Conservation (phyloP, 2,329 filamentous ascomycete species). For the Fusarium goolgardi region DNA sequence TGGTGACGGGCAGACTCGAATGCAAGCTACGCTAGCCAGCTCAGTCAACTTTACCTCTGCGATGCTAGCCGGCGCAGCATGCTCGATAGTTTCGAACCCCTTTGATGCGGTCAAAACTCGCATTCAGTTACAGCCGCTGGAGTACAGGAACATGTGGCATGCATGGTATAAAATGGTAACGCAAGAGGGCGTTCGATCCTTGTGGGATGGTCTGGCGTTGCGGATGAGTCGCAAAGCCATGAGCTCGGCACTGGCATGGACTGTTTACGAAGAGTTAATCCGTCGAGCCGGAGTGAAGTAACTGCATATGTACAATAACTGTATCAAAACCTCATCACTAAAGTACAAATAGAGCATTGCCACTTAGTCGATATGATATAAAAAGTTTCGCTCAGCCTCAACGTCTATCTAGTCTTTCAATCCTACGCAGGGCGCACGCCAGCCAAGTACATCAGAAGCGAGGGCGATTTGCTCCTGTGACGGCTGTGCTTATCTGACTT, state of each 20-base stretch:
- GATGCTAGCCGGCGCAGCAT: constrained; percentile 81
- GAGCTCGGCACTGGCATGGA: constrained; percentile 97
- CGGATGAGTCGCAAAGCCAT: constrained; percentile 92
- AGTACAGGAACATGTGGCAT: constrained; percentile 85
- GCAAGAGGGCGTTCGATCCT: constrained; percentile 81
- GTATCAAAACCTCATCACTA: constrained; percentile 42
- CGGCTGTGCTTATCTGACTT: constrained; percentile 60
- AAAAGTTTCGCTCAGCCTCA: constrained; percentile 3
- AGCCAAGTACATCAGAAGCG: constrained; percentile 68
- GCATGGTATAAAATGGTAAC: constrained; percentile 81
- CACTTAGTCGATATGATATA: constrained; percentile 13
- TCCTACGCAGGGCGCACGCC: constrained; percentile 59
- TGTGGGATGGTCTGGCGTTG: constrained; percentile 88
- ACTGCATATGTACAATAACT: constrained; percentile 38
- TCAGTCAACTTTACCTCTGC: constrained; percentile 89
- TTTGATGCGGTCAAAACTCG: constrained; percentile 97
- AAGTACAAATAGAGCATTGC: constrained; percentile 26
- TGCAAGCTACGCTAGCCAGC: constrained; percentile 56
- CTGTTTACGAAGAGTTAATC: constrained; percentile 93
- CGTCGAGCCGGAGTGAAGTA: constrained; percentile 60
- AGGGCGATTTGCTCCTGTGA: constrained; percentile 69
- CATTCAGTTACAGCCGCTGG: constrained; percentile 86
- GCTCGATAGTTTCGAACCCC: constrained; percentile 91
- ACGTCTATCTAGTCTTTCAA: not conserved
- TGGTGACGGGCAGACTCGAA: constrained; percentile 38